Base-by-base conservation (phyloP, 2,329 filamentous ascomycete species). In the Sclerotinia sclerotiorum region DNA sequence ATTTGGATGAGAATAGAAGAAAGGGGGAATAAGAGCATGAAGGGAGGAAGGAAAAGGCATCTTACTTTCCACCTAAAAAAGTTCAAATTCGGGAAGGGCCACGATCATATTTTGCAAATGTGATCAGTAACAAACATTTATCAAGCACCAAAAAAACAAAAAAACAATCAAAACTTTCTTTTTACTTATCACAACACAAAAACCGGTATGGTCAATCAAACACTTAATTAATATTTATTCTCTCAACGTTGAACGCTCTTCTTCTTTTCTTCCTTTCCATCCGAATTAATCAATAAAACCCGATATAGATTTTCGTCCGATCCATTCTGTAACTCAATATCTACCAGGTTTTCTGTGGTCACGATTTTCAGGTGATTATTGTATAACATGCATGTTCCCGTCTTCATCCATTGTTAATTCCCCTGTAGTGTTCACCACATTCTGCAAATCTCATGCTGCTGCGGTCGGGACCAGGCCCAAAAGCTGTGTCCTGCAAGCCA, bases 301-400 rank as follows among this genome's bases (percentile, higher is more conserved):
- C 46, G 35, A 63, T 27, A 35, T 3, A 15, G 44, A 13, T 63
- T 67, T 63, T 67, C 65, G 49, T 63, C 65, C 39, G 49, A 63
- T 67, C 39, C 56, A 63, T 62, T 46, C 35, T 57, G 39, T 42
- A 54, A 32, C 27, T 46, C 48, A 55, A 63, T 63, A 39, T 32
- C 49, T 67, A 35, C 35, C 2, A 35, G 35, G 35, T 35, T 21
- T 24, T 46, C 46, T 42, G 19, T 54, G 35, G 48, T 62, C 65
- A 67, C 49, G 65, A 24, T 55, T 63, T 67, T 54, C 57, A 67
- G 65, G 65, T 67, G 65, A 67, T 63, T 67, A 39, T 55, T 63
- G 65, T 48, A 46, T 27, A 52, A 46, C 65, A 51, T 67, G 65
- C 56, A 67, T 17, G 48, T 44, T 63, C 35, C 65, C 65, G 65